Conservation (phyloP, 208 protist species). For the Zelonia costaricensis region DNA sequence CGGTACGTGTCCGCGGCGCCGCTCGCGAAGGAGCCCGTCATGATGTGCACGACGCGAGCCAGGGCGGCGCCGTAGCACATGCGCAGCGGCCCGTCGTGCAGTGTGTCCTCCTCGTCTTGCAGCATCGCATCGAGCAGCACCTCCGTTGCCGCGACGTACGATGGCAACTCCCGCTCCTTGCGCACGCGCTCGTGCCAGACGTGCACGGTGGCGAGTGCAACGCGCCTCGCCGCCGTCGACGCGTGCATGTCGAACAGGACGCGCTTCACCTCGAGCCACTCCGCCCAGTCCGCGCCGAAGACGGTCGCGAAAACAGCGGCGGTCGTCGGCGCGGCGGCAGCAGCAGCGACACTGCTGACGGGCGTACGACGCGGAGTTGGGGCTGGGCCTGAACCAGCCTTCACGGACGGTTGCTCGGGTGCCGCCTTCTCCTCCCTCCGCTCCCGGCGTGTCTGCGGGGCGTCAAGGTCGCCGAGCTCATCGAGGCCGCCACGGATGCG, state of each 20-base stretch:
- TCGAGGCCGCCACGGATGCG: slow-evolving; percentile 74
- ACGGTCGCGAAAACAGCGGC: slow-evolving; percentile 34
- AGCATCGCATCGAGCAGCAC: slow-evolving; percentile 57
- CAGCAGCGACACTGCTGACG: no score
- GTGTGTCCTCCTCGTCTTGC: slow-evolving; percentile 45
- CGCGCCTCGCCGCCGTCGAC: slow-evolving; percentile 30
- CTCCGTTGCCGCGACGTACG: slow-evolving; percentile 75
- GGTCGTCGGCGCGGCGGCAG: no score
- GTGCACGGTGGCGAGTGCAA: slow-evolving; percentile 38
- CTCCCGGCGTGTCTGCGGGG: slow-evolving; percentile 4
- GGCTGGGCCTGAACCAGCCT: not conserved
- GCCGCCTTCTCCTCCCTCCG: not conserved
- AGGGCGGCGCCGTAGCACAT: slow-evolving; percentile 72
- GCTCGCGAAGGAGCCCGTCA: slow-evolving; percentile 79
- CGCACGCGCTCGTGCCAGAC: slow-evolving; percentile 69
- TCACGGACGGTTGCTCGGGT: not conserved
- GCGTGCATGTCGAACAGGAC: slow-evolving; percentile 50
- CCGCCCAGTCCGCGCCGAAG: slow-evolving; percentile 65
- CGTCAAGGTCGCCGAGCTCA: slow-evolving; percentile 73
- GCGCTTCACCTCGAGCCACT: slow-evolving; percentile 67
- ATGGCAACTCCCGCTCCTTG: slow-evolving; percentile 50
- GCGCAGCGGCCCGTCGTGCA: slow-evolving; percentile 15
- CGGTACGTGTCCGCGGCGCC: slow-evolving; percentile 72
- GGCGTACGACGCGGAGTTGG: no score
- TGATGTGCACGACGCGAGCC: slow-evolving; percentile 80